Evolutionary conservation across 1,284 basidiomycete species (phyloP).

Genomic region (Apiotrichum akiyoshidainum): DNA sequence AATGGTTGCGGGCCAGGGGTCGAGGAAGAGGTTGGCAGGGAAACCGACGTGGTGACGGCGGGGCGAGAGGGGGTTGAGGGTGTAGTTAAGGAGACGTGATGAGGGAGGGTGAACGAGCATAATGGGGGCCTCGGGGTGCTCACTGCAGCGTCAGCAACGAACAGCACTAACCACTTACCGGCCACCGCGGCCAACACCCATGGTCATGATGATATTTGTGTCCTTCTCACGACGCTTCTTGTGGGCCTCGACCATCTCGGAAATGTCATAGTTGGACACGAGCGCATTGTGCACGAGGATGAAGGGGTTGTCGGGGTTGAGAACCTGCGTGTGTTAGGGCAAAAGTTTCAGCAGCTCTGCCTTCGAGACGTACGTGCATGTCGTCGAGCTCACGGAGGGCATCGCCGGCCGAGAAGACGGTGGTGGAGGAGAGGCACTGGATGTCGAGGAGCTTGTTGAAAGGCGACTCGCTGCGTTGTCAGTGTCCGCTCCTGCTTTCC

Average conservation of each 20-base stretch:
- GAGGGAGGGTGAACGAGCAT: slow-evolving; percentile 50
- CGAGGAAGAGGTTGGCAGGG: slow-evolving; percentile 48
- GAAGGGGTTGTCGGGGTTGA: slow-evolving; percentile 76
- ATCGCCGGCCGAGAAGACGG: slow-evolving; percentile 88
- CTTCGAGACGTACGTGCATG: slow-evolving; percentile 52
- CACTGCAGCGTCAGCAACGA: slow-evolving; percentile 14
- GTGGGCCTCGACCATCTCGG: slow-evolving; percentile 81
- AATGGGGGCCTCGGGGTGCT: slow-evolving; percentile 49
- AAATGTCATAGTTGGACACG: slow-evolving; percentile 87
- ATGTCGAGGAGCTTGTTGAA: slow-evolving; percentile 66
- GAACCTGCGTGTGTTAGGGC: slow-evolving; percentile 58
- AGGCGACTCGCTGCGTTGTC: slow-evolving; percentile 17
- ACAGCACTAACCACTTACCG: slow-evolving; percentile 10
- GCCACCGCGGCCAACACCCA: slow-evolving; percentile 63
- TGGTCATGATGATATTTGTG: slow-evolving; percentile 94
- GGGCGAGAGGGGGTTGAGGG: slow-evolving; percentile 45
- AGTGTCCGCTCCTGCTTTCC: background rate
- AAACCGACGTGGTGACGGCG: slow-evolving; percentile 42
- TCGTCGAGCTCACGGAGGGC: slow-evolving; percentile 96
- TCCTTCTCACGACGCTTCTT: slow-evolving; percentile 80
- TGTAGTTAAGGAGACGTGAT: slow-evolving; percentile 45
- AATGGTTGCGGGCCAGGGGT: slow-evolving; percentile 54
- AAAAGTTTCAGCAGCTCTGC: background rate
- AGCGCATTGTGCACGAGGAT: slow-evolving; percentile 91
- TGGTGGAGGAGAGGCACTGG: slow-evolving; percentile 78